Conservation (phyloP, 805 yeast species). For the Lachancea lanzarotensis region DNA sequence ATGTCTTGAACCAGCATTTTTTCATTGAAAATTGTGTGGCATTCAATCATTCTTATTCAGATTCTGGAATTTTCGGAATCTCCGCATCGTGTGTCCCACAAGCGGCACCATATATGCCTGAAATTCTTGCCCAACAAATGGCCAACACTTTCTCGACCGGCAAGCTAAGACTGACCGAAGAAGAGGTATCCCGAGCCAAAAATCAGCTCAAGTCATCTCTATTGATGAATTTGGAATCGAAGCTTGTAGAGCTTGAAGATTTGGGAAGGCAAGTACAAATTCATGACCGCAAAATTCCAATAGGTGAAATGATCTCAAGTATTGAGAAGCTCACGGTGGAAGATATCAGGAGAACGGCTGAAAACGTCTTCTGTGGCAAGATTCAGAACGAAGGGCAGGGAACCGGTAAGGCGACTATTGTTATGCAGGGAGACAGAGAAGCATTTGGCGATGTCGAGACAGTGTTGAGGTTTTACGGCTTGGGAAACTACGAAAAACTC, state of each 20-base stretch:
- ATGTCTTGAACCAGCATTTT: slow-evolving; percentile 85
- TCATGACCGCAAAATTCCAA: slow-evolving; percentile 67
- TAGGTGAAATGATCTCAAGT: slow-evolving; percentile 71
- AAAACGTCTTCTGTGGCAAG: slow-evolving; percentile 64
- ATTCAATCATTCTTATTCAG: slow-evolving; percentile 84
- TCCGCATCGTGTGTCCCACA: slow-evolving; percentile 78
- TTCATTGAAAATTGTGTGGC: slow-evolving; percentile 84
- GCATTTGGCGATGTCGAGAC: slow-evolving; percentile 76
- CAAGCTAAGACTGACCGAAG: slow-evolving; percentile 55
- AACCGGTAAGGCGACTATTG: slow-evolving; percentile 70
- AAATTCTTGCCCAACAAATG: slow-evolving; percentile 64
- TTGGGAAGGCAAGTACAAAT: slow-evolving; percentile 91
- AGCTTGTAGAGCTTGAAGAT: slow-evolving; percentile 91
- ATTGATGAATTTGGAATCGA: slow-evolving; percentile 88
- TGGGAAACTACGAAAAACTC: slow-evolving; percentile 41
- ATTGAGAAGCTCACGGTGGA: slow-evolving; percentile 60
- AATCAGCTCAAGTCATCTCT: slow-evolving; percentile 83
- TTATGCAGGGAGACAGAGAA: slow-evolving; percentile 82
- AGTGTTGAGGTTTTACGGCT: slow-evolving; percentile 61
- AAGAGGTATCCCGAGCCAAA: slow-evolving; percentile 83
- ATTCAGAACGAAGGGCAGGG: slow-evolving; percentile 42
- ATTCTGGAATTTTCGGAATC: slow-evolving; percentile 87
- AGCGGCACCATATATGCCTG: slow-evolving; percentile 79
- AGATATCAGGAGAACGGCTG: slow-evolving; percentile 71
- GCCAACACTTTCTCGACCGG: slow-evolving; percentile 44